A percentile compares a stretch with the other conserved stretches of the same genome.
phyloP scores from a whole-genome alignment of 1,284 basidiomycete genomes.

The Ustilago sp. region DNA sequence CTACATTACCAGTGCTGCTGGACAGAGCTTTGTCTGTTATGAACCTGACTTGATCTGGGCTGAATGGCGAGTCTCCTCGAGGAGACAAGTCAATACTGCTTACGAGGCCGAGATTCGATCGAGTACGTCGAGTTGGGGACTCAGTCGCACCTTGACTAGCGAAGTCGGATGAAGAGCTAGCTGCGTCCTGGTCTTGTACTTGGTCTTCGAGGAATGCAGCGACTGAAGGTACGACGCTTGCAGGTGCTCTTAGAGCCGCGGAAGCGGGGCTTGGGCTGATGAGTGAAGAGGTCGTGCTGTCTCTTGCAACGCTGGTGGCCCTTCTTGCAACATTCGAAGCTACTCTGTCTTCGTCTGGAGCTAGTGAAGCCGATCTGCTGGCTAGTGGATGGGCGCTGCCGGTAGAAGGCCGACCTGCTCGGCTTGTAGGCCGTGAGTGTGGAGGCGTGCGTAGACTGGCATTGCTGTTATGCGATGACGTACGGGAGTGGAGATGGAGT shows the following conservation, averaged over 20 bases:
- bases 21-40: background rate
- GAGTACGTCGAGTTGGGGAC: slow-evolving; percentile 27
- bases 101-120: slow-evolving; percentile 14
- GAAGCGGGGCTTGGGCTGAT: slow-evolving; percentile 29
- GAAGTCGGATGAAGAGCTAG: background rate
- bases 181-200: slow-evolving; percentile 9
- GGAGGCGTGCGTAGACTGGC: slow-evolving; percentile 37
- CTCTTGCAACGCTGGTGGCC: slow-evolving; percentile 8
- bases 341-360: slow-evolving; percentile 14
- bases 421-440: slow-evolving; percentile 37
- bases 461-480: slow-evolving; percentile 26
- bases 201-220: slow-evolving; percentile 42
- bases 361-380: slow-evolving; percentile 19
- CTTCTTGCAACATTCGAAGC: background rate
- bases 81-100: background rate
- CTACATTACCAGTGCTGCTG: background rate
- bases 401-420: slow-evolving; percentile 24
- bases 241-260: background rate
- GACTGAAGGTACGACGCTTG: slow-evolving; percentile 17
- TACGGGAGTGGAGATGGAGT: slow-evolving; percentile 28
- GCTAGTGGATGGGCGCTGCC: slow-evolving; percentile 17
- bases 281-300: slow-evolving; percentile 4
- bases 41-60: background rate
- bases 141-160: background rate
- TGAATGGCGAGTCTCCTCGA: background rate